These are phyloP conservation scores for Sporisorium iseilematis-ciliati DNA, from an alignment of 1,284 basidiomycete species.

Conservation along the genomic window DNA sequence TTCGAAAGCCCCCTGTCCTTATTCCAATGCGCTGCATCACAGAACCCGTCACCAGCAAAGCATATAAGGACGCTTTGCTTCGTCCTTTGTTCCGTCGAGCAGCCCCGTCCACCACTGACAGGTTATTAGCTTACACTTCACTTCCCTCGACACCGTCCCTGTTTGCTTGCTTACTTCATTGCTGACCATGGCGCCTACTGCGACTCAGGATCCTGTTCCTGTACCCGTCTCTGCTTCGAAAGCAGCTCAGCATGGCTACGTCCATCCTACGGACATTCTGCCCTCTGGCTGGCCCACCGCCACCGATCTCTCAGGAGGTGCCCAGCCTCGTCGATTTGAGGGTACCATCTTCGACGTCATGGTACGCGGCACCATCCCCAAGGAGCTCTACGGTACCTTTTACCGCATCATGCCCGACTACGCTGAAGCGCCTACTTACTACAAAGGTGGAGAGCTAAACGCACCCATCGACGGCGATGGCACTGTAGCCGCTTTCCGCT, in stretches of 20 bases:
- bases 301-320: constrained; percentile 33
- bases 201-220: constrained; percentile 24
- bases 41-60: neutral
- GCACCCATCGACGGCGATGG: constrained; percentile 47
- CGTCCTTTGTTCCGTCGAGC: neutral
- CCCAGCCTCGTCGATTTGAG: constrained; percentile 37
- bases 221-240: constrained; percentile 23
- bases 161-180: neutral
- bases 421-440: constrained; percentile 25
- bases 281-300: constrained; percentile 37
- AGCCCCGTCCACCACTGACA: too few species aligned
- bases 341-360: constrained; percentile 38
- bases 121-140: neutral
- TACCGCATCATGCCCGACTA: constrained; percentile 52
- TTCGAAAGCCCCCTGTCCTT: neutral
- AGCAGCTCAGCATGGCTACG: constrained; percentile 24
- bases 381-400: constrained; percentile 39
- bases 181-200: constrained; percentile 35
- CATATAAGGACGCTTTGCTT: neutral
- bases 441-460: constrained; percentile 35
- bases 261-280: constrained; percentile 33
- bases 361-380: constrained; percentile 29
- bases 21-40: neutral
- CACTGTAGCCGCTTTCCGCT: constrained; percentile 39
- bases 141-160: neutral